Evolutionary conservation across 2,329 filamentous ascomycete species (phyloP).

Genomic region (Pseudogymnoascus sp.): DNA sequence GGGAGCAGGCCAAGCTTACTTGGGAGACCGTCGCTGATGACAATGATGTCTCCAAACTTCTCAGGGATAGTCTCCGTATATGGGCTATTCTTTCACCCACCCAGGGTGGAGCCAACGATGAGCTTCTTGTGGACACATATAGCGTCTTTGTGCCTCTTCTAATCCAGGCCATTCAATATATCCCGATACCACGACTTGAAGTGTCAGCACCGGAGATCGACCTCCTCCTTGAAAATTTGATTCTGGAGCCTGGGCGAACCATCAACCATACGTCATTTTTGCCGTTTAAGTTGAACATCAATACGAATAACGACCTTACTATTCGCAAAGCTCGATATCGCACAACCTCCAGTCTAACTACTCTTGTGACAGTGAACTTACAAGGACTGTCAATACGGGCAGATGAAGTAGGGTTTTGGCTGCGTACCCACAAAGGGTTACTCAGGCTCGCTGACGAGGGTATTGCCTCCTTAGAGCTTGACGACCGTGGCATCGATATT

Average conservation of each 20-base stretch:
- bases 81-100: conserved; percentile 60
- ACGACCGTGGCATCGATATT: conserved; percentile 80
- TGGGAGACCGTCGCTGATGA: conserved; percentile 63
- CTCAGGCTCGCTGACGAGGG: conserved; percentile 73
- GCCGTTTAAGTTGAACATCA: conserved; percentile 71
- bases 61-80: conserved; percentile 59
- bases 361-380: conserved; percentile 67
- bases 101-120: conserved; percentile 55
- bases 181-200: conserved; percentile 87
- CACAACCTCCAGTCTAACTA: conserved; percentile 58
- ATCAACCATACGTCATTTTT: conserved; percentile 84
- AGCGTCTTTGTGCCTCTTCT: conserved; percentile 74
- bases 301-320: conserved; percentile 80
- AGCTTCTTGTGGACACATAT: conserved; percentile 66
- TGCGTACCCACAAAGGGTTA: conserved; percentile 68
- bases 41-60: conserved; percentile 59
- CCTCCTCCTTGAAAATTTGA: conserved; percentile 79
- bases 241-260: conserved; percentile 78
- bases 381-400: conserved; percentile 78
- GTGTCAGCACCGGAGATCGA: conserved; percentile 76
- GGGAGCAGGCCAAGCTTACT: conserved; percentile 61
- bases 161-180: conserved; percentile 70
- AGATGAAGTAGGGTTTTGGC: conserved; percentile 83
- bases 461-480: conserved; percentile 76
- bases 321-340: conserved; percentile 68